These are phyloP conservation scores for Linanthus parryae DNA, from an alignment of 148 eudicot species.

Conservation along the genomic window DNA sequence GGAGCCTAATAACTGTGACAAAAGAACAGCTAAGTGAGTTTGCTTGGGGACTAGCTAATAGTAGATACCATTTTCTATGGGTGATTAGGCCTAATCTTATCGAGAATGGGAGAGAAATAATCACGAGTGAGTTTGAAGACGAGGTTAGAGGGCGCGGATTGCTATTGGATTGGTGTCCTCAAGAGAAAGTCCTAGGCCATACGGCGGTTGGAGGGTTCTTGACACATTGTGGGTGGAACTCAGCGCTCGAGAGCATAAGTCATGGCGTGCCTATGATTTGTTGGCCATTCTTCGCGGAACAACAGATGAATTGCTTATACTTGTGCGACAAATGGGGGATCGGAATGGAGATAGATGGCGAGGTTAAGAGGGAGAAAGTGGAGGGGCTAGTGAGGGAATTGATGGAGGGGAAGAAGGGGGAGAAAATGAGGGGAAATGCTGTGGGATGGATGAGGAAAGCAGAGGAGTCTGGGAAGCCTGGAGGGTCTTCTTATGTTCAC, in stretches of 20 bases:
- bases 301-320: constrained; percentile 44
- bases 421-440: constrained; percentile 33
- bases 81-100: constrained; percentile 42
- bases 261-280: constrained; percentile 47
- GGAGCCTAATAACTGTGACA: constrained; percentile 16
- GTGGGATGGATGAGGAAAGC: constrained; percentile 38
- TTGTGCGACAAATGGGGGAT: constrained; percentile 37
- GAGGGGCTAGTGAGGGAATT: constrained; percentile 39
- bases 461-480: constrained; percentile 19
- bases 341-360: constrained; percentile 40
- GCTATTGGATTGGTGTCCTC: constrained; percentile 1
- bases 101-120: neutral
- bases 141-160: constrained; percentile 3
- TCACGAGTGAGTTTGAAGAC: neutral
- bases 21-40: constrained; percentile 29
- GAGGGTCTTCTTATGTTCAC: constrained; percentile 33
- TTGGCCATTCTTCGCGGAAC: constrained; percentile 62
- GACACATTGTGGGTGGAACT: constrained; percentile 25
- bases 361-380: constrained; percentile 42
- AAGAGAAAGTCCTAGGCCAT: constrained; percentile 15
- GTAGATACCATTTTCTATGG: constrained; percentile 37
- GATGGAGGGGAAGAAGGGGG: constrained; percentile 51
- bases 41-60: constrained; percentile 55
- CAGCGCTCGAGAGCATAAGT: constrained; percentile 28
- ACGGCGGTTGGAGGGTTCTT: constrained; percentile 30